Percentiles rank a stretch among this genome's conserved stretches.
Evolutionary conservation across 1,139 yeast genomes (phyloP).

Genomic region (Pichia sp.): DNA sequence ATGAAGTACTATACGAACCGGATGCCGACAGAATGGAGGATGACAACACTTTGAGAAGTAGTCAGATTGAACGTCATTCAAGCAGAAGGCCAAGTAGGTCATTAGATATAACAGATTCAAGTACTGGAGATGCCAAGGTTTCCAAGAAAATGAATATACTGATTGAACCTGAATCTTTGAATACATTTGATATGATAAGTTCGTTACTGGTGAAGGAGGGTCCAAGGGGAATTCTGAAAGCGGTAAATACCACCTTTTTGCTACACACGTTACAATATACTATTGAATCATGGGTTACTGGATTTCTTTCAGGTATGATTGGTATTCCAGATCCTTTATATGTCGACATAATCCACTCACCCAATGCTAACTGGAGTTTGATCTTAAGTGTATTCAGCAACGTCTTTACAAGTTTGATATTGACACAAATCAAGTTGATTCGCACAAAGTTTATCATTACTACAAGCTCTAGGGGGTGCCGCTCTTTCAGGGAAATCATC

Average conservation of each 20-base stretch:
- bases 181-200: slow-evolving; percentile 65
- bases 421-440: slow-evolving; percentile 78
- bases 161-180: slow-evolving; percentile 56
- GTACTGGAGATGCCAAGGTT: not conserved
- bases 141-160: slow-evolving; percentile 13
- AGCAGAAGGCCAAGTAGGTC: slow-evolving; percentile 13
- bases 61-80: slow-evolving; percentile 24
- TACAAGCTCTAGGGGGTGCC: slow-evolving; percentile 31
- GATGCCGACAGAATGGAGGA: not conserved
- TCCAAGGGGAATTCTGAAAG: slow-evolving; percentile 76
- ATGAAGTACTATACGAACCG: not conserved
- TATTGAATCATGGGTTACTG: slow-evolving; percentile 87
- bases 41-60: slow-evolving; percentile 13
- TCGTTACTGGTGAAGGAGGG: slow-evolving; percentile 74
- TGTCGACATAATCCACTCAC: slow-evolving; percentile 74
- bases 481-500: slow-evolving; percentile 34
- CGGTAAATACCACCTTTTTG: slow-evolving; percentile 78
- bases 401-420: slow-evolving; percentile 63
- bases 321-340: slow-evolving; percentile 90
- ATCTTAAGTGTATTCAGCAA: slow-evolving; percentile 65
- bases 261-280: slow-evolving; percentile 70
- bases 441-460: slow-evolving; percentile 74
- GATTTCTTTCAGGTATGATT: slow-evolving; percentile 71
- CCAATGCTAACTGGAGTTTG: slow-evolving; percentile 65
- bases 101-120: not conserved